Evolutionary conservation across 2,329 filamentous ascomycete species (phyloP).

Genomic region (Acrodontium crateriforme): DNA sequence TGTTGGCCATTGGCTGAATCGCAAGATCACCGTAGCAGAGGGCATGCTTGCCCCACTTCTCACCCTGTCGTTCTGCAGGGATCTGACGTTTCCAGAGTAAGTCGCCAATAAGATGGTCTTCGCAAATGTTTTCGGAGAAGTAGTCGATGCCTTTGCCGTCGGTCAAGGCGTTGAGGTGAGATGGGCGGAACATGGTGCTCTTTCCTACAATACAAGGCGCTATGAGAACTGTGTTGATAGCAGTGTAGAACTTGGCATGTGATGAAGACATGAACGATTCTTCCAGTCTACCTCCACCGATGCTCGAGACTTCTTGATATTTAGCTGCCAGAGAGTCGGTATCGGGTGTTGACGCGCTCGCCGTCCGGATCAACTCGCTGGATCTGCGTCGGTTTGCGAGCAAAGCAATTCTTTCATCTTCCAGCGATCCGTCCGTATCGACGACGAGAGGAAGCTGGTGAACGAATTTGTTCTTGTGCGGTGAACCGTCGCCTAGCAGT

Average conservation of each 20-base stretch:
- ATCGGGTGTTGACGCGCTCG: too few relatives aligned
- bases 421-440: constrained; percentile 39
- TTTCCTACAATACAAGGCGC: constrained; percentile 94
- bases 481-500: constrained; percentile 53
- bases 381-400: too few relatives aligned
- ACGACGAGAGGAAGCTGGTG: constrained; percentile 85
- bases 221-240: constrained; percentile 83
- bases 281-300: constrained; percentile 69
- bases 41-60: constrained; percentile 59
- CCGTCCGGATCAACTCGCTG: neutral
- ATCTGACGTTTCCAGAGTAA: constrained; percentile 64
- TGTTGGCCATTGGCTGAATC: constrained; percentile 75
- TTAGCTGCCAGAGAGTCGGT: too few relatives aligned
- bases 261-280: constrained; percentile 89
- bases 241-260: constrained; percentile 94
- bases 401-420: constrained; percentile 14
- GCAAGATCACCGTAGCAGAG: constrained; percentile 75
- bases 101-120: constrained; percentile 92
- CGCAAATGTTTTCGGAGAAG: constrained; percentile 93
- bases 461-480: constrained; percentile 63
- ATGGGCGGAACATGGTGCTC: constrained; percentile 94
- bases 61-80: constrained; percentile 19
- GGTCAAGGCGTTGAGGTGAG: constrained; percentile 68
- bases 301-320: too few relatives aligned
- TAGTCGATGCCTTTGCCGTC: constrained; percentile 63